Percentiles rank a stretch among this genome's conserved stretches.
These are phyloP conservation scores for Colletotrichum shisoi DNA, from an alignment of 2,329 filamentous ascomycete genomes.

Conservation along the genomic window DNA sequence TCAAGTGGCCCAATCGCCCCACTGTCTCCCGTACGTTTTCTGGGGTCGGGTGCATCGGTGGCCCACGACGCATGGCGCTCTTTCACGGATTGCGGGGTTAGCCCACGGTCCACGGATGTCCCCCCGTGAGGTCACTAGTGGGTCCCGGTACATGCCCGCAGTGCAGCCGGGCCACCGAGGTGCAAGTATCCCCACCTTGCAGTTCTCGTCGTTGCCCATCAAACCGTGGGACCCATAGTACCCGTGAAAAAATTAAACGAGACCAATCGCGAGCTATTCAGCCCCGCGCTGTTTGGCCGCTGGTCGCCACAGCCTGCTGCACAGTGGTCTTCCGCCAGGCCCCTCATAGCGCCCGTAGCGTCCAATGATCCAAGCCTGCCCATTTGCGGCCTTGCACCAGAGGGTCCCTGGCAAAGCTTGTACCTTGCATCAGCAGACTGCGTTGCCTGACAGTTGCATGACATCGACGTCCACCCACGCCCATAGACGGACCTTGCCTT, in stretches of 20 bases:
- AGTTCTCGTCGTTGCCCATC: slow-evolving; percentile 3
- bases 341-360: slow-evolving; percentile 4
- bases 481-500: slow-evolving; percentile 20
- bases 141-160: slow-evolving; percentile 37
- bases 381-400: slow-evolving; percentile 28
- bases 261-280: slow-evolving; percentile 8
- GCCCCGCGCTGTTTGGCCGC: background rate
- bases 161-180: slow-evolving; percentile 21
- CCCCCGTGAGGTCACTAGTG: slow-evolving; percentile 37
- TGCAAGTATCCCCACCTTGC: slow-evolving; percentile 26
- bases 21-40: slow-evolving; percentile 41
- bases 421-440: slow-evolving; percentile 40
- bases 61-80: slow-evolving; percentile 34
- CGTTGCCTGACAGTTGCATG: slow-evolving; percentile 38
- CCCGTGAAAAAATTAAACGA: slow-evolving; percentile 3
- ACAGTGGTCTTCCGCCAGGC: slow-evolving; percentile 15
- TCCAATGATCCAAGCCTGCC: slow-evolving; percentile 31
- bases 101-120: slow-evolving; percentile 17
- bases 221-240: slow-evolving; percentile 2
- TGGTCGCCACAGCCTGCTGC: slow-evolving; percentile 1
- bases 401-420: slow-evolving; percentile 37
- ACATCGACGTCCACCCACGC: slow-evolving; percentile 23
- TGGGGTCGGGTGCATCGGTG: slow-evolving; percentile 44
- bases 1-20: slow-evolving; percentile 38
- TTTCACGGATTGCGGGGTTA: slow-evolving; percentile 44